Base-by-base conservation (phyloP, 2,329 filamentous ascomycete genomes). In the Elsinoe arachidis region DNA sequence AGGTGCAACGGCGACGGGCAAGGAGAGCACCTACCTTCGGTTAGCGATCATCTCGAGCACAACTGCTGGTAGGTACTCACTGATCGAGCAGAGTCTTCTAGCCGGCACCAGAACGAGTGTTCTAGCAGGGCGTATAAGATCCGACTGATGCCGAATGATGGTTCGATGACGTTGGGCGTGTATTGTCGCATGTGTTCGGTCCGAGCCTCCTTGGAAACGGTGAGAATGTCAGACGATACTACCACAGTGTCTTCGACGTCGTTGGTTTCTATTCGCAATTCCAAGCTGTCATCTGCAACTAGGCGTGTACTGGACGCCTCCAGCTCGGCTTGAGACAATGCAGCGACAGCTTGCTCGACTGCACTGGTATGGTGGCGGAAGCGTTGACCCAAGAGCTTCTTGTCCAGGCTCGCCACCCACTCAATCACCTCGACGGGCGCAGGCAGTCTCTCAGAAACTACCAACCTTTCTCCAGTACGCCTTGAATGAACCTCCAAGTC, bases 321-420 rank as follows among this genome's bases (percentile, higher is more conserved):
- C 43, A 88, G 86, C 68, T 93, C 75, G 51, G 90, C 86, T 72
- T 99, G 91, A 1, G 84, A 80, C 19, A 91, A 81, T 3, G 80
- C 83, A 56, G 88, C 76, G 55, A 99, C 78, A 33, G 88, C 90
- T n/a, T 83, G 78, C 75, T 96, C 90, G 34, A 99, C 85, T 1
- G 84, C 78, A 78, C 88, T 93, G 69, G 86, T 88, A 64, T 96
- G 88, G 76, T 95, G 96, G 80, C 95, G 96, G 80, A 96, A 96
- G 62, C 85, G 82, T 10, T 91, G 92, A 21, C 93, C 93, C 66
- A 96, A 95, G 75, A 90, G 91, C 82, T 96, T 96, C 81, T 88
- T 95, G 71, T 96, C 84, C 34, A 96, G 78, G 43, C 92, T 88
- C 41, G 93, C 79, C 66, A 90, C 82, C 85, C 87, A 97, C 73